A percentile compares a stretch with the other conserved stretches of the same genome.
Evolutionary conservation across 2,329 filamentous ascomycete genomes (phyloP).

Genomic region (Tolypocladium pustulatum): DNA sequence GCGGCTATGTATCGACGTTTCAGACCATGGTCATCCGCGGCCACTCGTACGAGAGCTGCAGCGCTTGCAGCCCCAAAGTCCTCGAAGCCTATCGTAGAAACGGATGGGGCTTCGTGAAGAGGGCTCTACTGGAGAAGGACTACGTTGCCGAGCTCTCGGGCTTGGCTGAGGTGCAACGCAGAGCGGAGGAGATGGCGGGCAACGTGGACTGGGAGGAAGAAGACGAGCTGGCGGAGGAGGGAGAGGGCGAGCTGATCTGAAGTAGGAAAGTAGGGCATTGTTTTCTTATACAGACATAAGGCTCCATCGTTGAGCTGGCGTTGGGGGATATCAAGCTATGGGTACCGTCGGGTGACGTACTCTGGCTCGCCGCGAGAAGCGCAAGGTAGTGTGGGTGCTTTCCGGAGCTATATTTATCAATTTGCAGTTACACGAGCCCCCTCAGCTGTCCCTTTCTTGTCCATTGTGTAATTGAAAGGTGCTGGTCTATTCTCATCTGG

Average conservation of each 20-base stretch:
- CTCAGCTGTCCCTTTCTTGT: not conserved
- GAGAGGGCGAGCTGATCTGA: conserved; percentile 43
- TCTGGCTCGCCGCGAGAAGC: not conserved
- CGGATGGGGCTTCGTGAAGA: conserved; percentile 69
- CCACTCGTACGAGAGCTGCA: conserved; percentile 69
- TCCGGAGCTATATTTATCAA: not conserved
- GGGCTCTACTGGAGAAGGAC: conserved; percentile 62
- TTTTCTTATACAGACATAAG: not conserved
- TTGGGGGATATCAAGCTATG: not conserved
- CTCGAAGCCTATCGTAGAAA: conserved; percentile 55
- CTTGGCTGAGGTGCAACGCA: conserved; percentile 58
- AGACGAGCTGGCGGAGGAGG: conserved; percentile 36
- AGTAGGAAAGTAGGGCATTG: not conserved
- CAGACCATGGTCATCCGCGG: conserved; percentile 64
- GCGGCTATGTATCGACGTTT: conserved; percentile 66
- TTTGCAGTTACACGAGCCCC: not conserved
- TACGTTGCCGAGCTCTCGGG: conserved; percentile 72
- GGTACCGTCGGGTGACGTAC: not conserved
- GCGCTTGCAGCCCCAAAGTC: conserved; percentile 65
- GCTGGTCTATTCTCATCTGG: no score
- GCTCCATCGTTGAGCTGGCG: not conserved
- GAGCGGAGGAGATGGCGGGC: conserved; percentile 38
- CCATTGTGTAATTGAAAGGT: no score
- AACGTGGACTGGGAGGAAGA: conserved; percentile 54
- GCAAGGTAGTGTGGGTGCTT: not conserved